Conservation (phyloP, 2,329 filamentous ascomycete species). For the Pezicula rhizophila region DNA sequence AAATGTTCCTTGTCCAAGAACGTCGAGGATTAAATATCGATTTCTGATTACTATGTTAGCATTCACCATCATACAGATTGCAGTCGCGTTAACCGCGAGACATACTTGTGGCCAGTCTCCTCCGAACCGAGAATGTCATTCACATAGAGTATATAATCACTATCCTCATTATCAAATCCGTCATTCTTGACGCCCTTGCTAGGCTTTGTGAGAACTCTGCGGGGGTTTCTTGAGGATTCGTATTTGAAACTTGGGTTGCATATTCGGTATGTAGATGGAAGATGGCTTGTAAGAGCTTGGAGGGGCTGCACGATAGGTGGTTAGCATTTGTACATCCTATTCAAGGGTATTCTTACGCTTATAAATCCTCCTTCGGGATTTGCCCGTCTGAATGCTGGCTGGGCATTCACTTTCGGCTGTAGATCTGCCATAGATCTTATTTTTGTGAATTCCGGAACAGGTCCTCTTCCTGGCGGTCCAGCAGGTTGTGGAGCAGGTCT, state of each 20-base stretch:
- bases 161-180: constrained; percentile 97
- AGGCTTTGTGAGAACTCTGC: constrained; percentile 91
- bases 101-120: constrained; percentile 93
- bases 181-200: constrained; percentile 99
- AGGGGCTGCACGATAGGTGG: constrained; percentile 57
- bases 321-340: constrained; percentile 18
- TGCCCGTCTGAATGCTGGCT: constrained; percentile 86
- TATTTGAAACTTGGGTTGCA: constrained; percentile 99
- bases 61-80: constrained; percentile 11
- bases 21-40: constrained; percentile 92
- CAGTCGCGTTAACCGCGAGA: constrained; percentile 17
- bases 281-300: constrained; percentile 87
- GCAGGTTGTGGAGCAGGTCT: constrained; percentile 42
- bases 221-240: constrained; percentile 92
- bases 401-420: constrained; percentile 74
- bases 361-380: constrained; percentile 98
- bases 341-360: constrained; percentile 57
- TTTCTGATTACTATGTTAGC: constrained; percentile 51
- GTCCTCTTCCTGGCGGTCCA: constrained; percentile 48
- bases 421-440: constrained; percentile 68
- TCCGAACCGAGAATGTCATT: constrained; percentile 98
- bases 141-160: constrained; percentile 97
- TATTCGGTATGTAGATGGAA: constrained; percentile 94
- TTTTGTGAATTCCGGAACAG: constrained; percentile 83
- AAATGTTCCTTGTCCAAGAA: constrained; percentile 94